Conservation (phyloP, 768 basidiomycete genomes). For the Lyophyllum decastes region DNA sequence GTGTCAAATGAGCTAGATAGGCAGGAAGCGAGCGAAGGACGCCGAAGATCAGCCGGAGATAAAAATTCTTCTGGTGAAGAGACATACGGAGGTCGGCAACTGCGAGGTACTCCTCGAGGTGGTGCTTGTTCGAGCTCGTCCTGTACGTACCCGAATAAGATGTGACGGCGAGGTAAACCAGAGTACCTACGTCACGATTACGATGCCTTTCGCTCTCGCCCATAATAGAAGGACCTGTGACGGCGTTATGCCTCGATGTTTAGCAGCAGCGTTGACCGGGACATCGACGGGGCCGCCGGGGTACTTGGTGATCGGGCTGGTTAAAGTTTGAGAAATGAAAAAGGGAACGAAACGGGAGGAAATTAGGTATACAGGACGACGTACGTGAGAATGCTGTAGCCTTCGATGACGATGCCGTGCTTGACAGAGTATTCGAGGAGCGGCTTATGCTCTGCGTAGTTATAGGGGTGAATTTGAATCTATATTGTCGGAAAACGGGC, state of each 20-base stretch:
- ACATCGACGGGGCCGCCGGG: constrained; percentile 69
- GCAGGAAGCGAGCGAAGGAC: not conserved
- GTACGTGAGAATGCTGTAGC: constrained; percentile 55
- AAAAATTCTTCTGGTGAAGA: not conserved
- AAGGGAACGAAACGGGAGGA: not conserved
- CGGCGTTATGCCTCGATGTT: constrained; percentile 53
- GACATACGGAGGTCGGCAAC: constrained; percentile 53
- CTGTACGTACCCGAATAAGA: constrained; percentile 29
- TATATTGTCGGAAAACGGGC: constrained; percentile 16
- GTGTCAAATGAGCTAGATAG: constrained; percentile 49
- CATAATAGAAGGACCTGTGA: constrained; percentile 72
- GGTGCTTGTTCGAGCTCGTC: constrained; percentile 60
- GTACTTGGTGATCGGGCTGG: constrained; percentile 55
- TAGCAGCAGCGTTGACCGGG: constrained; percentile 52
- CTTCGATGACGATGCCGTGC: constrained; percentile 56
- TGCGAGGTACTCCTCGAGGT: constrained; percentile 67
- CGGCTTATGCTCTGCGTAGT: constrained; percentile 45
- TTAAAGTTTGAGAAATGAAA: not conserved
- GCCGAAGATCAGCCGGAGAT: too few species aligned
- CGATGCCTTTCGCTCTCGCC: constrained; percentile 66
- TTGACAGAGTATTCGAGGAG: constrained; percentile 49
- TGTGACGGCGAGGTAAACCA: not conserved
- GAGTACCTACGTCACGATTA: constrained; percentile 62
- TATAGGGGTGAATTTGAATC: constrained; percentile 62
- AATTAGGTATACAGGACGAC: not conserved